A percentile compares a stretch with the other conserved stretches of the same genome.
phyloP scores from a whole-genome alignment of 2,329 filamentous ascomycete genomes.

The Sporothrix euskadiensis region DNA sequence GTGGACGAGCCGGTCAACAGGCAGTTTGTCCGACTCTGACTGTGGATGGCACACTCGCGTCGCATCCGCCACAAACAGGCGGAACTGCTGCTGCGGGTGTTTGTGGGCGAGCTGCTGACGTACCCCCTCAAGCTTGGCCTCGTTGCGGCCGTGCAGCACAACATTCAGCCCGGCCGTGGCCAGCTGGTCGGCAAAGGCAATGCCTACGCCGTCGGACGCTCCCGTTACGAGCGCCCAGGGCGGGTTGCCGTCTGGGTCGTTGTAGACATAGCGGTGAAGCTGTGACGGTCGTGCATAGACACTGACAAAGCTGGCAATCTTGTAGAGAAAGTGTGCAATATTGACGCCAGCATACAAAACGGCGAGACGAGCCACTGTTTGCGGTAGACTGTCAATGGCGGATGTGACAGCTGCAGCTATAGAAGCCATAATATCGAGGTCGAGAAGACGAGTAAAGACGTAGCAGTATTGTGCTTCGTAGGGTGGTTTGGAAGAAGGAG shows the following conservation, averaged over 20 bases:
- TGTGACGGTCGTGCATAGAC: conserved; percentile 23
- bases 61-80: conserved; percentile 49
- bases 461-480: background rate
- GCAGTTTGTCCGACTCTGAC: background rate
- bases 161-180: conserved; percentile 55
- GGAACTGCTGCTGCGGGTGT: conserved; percentile 45
- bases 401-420: background rate
- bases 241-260: conserved; percentile 44
- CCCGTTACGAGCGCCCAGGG: conserved; percentile 33
- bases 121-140: conserved; percentile 48
- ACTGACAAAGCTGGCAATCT: background rate
- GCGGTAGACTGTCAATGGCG: background rate
- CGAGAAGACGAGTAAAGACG: background rate
- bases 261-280: conserved; percentile 26
- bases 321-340: background rate
- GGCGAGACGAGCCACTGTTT: background rate
- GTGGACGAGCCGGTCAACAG: background rate
- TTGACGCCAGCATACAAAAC: background rate
- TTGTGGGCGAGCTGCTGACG: conserved; percentile 42
- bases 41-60: conserved; percentile 29
- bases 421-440: background rate
- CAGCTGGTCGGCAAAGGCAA: conserved; percentile 53
- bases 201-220: conserved; percentile 57
- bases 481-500: too few species aligned
- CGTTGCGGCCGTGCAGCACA: conserved; percentile 58